These are phyloP conservation scores for Beauveria caledonica DNA, from an alignment of 2,329 filamentous ascomycete genomes.

Conservation along the genomic window DNA sequence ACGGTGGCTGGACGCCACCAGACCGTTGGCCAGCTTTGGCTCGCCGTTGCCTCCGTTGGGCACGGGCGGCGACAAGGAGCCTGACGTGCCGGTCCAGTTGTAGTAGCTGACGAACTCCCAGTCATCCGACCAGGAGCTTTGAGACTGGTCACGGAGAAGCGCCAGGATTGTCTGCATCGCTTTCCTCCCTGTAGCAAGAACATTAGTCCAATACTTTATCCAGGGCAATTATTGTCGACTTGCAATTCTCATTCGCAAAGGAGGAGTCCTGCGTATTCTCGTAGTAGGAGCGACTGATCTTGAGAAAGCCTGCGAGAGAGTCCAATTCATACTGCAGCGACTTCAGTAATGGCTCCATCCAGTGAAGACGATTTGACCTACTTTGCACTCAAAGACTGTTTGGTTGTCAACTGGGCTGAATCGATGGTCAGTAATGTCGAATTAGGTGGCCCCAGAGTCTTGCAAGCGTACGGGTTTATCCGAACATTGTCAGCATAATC, in stretches of 20 bases:
- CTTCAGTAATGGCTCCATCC: background rate
- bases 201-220: too few species aligned
- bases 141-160: slow-evolving; percentile 19
- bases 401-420: slow-evolving; percentile 19
- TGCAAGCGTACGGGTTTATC: slow-evolving; percentile 18
- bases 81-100: slow-evolving; percentile 22
- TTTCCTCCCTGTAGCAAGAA: slow-evolving; percentile 53
- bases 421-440: background rate
- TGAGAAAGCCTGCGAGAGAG: slow-evolving; percentile 78
- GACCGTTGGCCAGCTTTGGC: slow-evolving; percentile 65
- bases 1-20: slow-evolving; percentile 72
- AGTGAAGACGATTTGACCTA: slow-evolving; percentile 38
- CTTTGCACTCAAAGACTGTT: slow-evolving; percentile 23
- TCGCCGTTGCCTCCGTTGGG: slow-evolving; percentile 67
- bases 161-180: slow-evolving; percentile 35
- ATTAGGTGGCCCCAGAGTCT: background rate
- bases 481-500: slow-evolving; percentile 17
- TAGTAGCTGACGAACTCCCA: slow-evolving; percentile 22
- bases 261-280: slow-evolving; percentile 58
- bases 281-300: slow-evolving; percentile 70
- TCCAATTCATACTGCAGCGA: slow-evolving; percentile 73
- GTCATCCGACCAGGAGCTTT: slow-evolving; percentile 19
- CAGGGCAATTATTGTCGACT: background rate
- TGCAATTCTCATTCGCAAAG: slow-evolving; percentile 44
- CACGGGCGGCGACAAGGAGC: slow-evolving; percentile 29